phyloP scores from a whole-genome alignment of 805 yeast species.

The Maudiozyma bulderi region DNA sequence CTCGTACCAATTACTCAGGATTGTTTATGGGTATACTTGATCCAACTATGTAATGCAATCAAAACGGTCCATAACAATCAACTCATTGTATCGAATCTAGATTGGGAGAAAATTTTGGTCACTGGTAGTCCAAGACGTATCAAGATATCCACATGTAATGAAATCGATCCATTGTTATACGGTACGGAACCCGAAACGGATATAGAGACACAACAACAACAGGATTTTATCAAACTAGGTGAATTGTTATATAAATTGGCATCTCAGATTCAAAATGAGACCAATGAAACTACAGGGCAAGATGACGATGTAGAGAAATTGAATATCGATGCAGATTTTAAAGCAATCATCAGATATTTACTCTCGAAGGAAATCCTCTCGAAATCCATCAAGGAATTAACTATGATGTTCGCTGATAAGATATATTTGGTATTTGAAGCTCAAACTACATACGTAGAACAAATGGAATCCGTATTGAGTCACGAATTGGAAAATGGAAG shows the following conservation, averaged over 20 bases:
- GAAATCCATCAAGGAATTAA: constrained; percentile 28
- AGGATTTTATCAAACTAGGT: constrained; percentile 56
- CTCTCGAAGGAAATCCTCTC: constrained; percentile 19
- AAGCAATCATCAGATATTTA: constrained; percentile 35
- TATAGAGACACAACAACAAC: constrained; percentile 32
- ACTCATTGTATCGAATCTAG: constrained; percentile 46
- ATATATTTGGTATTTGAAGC: constrained; percentile 31
- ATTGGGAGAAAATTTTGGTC: constrained; percentile 60
- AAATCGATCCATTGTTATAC: constrained; percentile 52
- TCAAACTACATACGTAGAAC: constrained; percentile 46
- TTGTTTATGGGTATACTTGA: constrained; percentile 62
- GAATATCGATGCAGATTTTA: constrained; percentile 37
- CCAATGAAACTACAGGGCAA: constrained; percentile 4
- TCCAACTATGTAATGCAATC: constrained; percentile 66
- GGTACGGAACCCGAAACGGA: constrained; percentile 19
- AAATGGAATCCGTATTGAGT: constrained; percentile 48
- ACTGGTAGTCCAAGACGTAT: constrained; percentile 60
- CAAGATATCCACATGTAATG: constrained; percentile 62
- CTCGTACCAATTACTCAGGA: constrained; percentile 43
- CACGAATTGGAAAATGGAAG: constrained; percentile 84
- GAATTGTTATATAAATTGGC: constrained; percentile 32
- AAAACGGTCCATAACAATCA: constrained; percentile 55
- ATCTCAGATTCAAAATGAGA: constrained; percentile 4
- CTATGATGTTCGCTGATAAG: constrained; percentile 34
- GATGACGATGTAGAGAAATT: constrained; percentile 6